Percentiles rank a stretch among this genome's conserved stretches.
phyloP scores from a whole-genome alignment of 805 yeast genomes.

The Starmerella stellata region DNA sequence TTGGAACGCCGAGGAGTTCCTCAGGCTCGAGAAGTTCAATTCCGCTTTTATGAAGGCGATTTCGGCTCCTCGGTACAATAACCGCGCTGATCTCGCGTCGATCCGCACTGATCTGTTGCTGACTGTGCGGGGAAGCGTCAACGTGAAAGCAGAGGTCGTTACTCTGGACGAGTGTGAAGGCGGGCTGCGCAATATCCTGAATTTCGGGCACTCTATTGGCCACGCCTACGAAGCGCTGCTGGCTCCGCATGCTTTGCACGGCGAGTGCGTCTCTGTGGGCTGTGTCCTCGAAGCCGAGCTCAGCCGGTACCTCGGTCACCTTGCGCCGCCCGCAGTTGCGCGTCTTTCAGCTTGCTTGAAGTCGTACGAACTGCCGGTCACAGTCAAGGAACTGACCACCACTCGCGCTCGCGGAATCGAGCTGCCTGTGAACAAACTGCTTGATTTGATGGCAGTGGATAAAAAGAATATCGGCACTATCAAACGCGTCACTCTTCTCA shows the following conservation, averaged over 20 bases:
- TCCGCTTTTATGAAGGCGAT: slow-evolving; percentile 52
- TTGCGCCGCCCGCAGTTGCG: slow-evolving; percentile 87
- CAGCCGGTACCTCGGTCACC: slow-evolving; percentile 73
- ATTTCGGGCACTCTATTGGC: slow-evolving; percentile 94
- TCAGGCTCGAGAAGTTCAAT: slow-evolving; percentile 64
- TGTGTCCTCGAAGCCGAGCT: slow-evolving; percentile 88
- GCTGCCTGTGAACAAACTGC: slow-evolving; percentile 57
- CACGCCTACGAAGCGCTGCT: slow-evolving; percentile 96
- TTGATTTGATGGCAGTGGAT: slow-evolving; percentile 83
- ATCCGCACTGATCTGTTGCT: slow-evolving; percentile 59
- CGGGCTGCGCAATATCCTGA: slow-evolving; percentile 74
- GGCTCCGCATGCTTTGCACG: slow-evolving; percentile 91
- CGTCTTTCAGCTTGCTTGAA: slow-evolving; percentile 65
- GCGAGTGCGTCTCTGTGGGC: slow-evolving; percentile 98
- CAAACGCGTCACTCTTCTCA: slow-evolving; percentile 70
- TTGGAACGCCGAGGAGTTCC: slow-evolving; percentile 82
- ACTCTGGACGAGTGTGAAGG: slow-evolving; percentile 89
- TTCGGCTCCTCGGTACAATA: slow-evolving; percentile 27
- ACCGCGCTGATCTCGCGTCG: slow-evolving; percentile 44
- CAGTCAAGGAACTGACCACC: slow-evolving; percentile 55
- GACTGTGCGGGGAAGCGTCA: slow-evolving; percentile 68
- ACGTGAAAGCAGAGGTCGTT: slow-evolving; percentile 87
- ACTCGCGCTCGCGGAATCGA: slow-evolving; percentile 47
- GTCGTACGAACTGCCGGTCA: slow-evolving; percentile 72
- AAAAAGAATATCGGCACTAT: slow-evolving; percentile 89